These are phyloP conservation scores for Crithidia thermophila DNA, from an alignment of 208 protist genomes.

Conservation along the genomic window DNA sequence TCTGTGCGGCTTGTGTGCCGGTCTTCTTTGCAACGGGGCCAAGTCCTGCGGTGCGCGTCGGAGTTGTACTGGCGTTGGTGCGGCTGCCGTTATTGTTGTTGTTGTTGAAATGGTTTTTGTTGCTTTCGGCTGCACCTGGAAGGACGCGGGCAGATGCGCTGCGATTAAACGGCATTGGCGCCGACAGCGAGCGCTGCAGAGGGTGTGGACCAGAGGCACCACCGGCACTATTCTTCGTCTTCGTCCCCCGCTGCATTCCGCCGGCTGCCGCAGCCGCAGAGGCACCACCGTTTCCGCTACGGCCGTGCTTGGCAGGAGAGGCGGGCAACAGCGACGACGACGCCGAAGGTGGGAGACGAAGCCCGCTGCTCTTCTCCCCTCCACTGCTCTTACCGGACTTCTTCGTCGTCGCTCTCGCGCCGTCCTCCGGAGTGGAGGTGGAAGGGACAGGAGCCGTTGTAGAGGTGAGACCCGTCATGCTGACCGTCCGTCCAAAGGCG, in stretches of 20 bases:
- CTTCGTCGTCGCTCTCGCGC: neutral
- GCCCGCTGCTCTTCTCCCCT: neutral
- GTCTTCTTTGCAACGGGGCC: neutral
- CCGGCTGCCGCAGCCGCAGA: neutral
- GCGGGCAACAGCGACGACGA: neutral
- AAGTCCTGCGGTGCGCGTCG: no score
- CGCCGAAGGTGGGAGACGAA: neutral
- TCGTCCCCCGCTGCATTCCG: no score
- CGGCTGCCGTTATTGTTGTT: no score
- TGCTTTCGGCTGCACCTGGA: neutral
- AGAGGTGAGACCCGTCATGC: slow-evolving; percentile 19
- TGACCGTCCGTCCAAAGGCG: slow-evolving; percentile 25
- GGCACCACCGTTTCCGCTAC: no score
- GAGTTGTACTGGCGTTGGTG: no score
- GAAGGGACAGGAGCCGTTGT: neutral
- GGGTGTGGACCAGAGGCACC: neutral
- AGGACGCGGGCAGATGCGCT: neutral
- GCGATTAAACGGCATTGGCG: slow-evolving; percentile 12
- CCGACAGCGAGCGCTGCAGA: slow-evolving; percentile 22
- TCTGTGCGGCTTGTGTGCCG: neutral
- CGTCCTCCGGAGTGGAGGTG: neutral
- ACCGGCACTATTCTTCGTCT: no score
- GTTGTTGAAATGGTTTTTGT: no score
- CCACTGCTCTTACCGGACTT: no score
- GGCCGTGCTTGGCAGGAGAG: no score